These are phyloP conservation scores for Turnera subulata DNA, from an alignment of 345 rosid species.

Conservation along the genomic window DNA sequence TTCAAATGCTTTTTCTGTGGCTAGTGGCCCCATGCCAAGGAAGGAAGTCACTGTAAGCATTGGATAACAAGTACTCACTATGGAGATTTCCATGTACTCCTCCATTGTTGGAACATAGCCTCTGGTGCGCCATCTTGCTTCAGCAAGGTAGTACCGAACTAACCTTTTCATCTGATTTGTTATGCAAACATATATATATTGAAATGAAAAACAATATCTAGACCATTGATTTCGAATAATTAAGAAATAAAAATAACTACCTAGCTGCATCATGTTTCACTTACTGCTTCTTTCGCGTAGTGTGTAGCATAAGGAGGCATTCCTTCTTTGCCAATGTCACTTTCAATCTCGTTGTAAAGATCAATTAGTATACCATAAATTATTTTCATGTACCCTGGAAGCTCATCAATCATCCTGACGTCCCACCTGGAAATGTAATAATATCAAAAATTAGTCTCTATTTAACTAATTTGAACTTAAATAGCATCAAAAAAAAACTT, in stretches of 20 bases:
- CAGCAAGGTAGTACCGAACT: no score
- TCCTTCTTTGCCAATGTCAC: conserved; percentile 4
- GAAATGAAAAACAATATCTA: no score
- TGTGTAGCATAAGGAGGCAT: neutral
- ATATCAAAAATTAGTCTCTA: no score
- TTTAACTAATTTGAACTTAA: neutral
- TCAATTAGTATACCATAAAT: neutral
- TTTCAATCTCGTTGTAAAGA: conserved; percentile 10
- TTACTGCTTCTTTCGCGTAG: conserved; percentile 9
- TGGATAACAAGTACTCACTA: neutral
- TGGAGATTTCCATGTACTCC: conserved; percentile 12
- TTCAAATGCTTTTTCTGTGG: conserved; percentile 8
- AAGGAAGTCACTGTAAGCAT: conserved; percentile 8
- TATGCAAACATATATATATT: no score
- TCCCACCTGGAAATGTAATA: conserved; percentile 13
- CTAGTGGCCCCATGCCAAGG: conserved; percentile 11
- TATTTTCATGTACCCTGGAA: conserved; percentile 12
- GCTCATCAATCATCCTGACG: neutral
- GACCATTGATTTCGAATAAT: no score
- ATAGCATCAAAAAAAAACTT: no score
- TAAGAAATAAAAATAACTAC: no score
- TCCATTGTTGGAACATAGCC: conserved; percentile 14
- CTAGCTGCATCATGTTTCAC: no score
- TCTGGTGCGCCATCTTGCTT: no score
- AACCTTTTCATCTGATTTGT: no score